Base-by-base conservation (phyloP, 2,329 filamentous ascomycete species). In the Phoma herbarum region DNA sequence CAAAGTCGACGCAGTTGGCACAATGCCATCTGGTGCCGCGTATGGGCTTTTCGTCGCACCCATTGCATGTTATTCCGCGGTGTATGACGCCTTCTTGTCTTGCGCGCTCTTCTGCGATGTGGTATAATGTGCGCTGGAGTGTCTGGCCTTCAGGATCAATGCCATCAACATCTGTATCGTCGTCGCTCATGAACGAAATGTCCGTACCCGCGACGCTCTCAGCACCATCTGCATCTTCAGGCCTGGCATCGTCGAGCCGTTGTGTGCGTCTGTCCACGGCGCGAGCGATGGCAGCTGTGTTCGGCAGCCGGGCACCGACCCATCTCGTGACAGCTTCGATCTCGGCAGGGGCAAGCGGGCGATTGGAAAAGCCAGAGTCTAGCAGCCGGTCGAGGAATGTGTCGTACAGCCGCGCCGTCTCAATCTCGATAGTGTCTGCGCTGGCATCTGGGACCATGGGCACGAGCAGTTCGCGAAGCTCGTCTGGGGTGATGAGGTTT, bases 1-100 rank as follows among this genome's bases (percentile, higher is more conserved):
- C 95, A 74, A 93, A 98, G 77, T 99, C 94, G 64, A 91, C 88
- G 75, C 95, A 99, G 79, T 99, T 98, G 68, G 93, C 89, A 78
- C 95, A 99, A 59, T 93, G 90, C 80, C 96, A 99, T 57, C 95
- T 87, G 60, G 97, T 90, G 16, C 95, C 95, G 51, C 92, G 89
- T 61, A 99, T 98, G 12, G 95, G 94, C 48, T 91, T 88, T 69
- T 90, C 88, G 54, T 91, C 91, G 69, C 95, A 99, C 48, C 88
- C 88, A 75, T 98, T 97, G 75, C 95, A 99, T 35, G 90, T 90
- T 60, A 96, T 96, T 12, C 95, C 94, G 12, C 94, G 86, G 75
- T 99, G 95, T 22, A 97, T 90, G 71, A 95, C 97, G 5, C 69
- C 67, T 31, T 70, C 94, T 50, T 91, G 85, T 55, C 89, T 87